Evolutionary conservation across 2,329 filamentous ascomycete genomes (phyloP).

Genomic region (Hansfordia pulvinata): DNA sequence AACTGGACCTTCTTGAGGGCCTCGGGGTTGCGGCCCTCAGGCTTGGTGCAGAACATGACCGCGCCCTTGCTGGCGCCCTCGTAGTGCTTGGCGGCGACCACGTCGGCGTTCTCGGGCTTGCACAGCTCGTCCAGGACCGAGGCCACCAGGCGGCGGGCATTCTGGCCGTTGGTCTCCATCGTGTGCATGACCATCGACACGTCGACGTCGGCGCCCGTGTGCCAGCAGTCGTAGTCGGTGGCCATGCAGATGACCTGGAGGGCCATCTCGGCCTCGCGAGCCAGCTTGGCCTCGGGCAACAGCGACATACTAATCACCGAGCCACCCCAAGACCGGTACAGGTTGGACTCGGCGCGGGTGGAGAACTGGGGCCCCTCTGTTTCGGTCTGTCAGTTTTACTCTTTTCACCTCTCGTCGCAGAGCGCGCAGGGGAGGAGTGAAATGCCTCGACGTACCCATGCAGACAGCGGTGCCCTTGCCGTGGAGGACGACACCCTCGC

Average conservation of each 20-base stretch:
- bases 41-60: constrained; percentile 70
- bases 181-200: constrained; percentile 95
- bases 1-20: constrained; percentile 71
- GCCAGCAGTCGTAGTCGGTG: constrained; percentile 99
- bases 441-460: constrained; percentile 74
- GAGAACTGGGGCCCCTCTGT: constrained; percentile 95
- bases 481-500: constrained; percentile 76
- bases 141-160: constrained; percentile 73
- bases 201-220: constrained; percentile 68
- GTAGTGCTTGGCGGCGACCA: constrained; percentile 71
- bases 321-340: constrained; percentile 91
- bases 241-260: constrained; percentile 99
- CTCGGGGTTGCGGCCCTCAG: constrained; percentile 57
- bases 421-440: too few species aligned
- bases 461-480: constrained; percentile 75
- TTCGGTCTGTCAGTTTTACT: too few species aligned
- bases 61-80: constrained; percentile 65
- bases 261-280: constrained; percentile 86
- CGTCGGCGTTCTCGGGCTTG: constrained; percentile 60
- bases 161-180: constrained; percentile 86
- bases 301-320: constrained; percentile 97
- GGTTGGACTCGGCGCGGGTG: constrained; percentile 85
- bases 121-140: constrained; percentile 79
- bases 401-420: background rate
- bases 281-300: constrained; percentile 90